Percentiles rank a stretch among this genome's conserved stretches.
Conservation (phyloP, 1,284 basidiomycete genomes). For the Rugosomyces carneus region DNA sequence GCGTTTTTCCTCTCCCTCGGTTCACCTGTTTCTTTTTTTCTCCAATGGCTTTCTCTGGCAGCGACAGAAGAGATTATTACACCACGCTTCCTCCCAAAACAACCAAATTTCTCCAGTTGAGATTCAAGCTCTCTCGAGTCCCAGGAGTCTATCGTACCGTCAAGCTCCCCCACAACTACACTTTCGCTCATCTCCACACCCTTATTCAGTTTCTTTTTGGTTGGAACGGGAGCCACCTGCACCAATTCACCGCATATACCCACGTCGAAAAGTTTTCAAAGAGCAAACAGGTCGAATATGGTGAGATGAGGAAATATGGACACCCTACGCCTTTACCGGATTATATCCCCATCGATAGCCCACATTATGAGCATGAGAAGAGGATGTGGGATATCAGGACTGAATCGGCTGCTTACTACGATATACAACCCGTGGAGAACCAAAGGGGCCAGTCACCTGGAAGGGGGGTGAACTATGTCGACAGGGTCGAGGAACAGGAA, state of each 20-base stretch:
- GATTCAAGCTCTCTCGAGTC: not conserved
- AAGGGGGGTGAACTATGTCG: not conserved
- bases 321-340: not conserved
- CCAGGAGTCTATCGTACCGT: slow-evolving; percentile 4
- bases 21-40: too few species aligned
- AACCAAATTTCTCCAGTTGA: slow-evolving; percentile 1
- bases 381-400: not conserved
- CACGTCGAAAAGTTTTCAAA: slow-evolving; percentile 2
- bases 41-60: too few species aligned
- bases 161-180: slow-evolving; percentile 5
- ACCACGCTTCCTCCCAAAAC: slow-evolving; percentile 4
- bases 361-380: not conserved
- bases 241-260: slow-evolving; percentile 1
- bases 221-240: slow-evolving; percentile 1
- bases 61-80: not conserved
- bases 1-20: too few species aligned
- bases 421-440: not conserved
- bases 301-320: slow-evolving; percentile 5
- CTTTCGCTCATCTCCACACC: slow-evolving; percentile 5
- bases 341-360: not conserved
- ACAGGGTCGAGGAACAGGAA: slow-evolving; percentile 3
- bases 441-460: not conserved
- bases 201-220: slow-evolving; percentile 6
- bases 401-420: slow-evolving; percentile 1
- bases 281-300: not conserved